Percentiles rank a stretch among this genome's conserved stretches.
These are phyloP conservation scores for Pseudopyrenochaeta lycopersici DNA, from an alignment of 2,329 filamentous ascomycete species.

Conservation along the genomic window DNA sequence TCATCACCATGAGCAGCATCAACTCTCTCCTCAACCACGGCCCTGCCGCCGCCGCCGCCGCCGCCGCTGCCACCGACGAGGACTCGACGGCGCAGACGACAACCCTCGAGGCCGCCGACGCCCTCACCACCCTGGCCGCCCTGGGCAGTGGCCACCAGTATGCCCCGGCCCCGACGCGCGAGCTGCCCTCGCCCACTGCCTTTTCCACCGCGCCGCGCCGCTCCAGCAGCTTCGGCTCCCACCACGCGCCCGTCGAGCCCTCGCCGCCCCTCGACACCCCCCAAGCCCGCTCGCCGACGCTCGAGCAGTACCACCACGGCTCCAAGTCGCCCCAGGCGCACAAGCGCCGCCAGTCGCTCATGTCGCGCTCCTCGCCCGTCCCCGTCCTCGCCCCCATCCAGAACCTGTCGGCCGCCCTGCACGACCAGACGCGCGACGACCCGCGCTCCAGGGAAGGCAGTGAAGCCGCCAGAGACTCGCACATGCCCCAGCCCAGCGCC, in stretches of 20 bases:
- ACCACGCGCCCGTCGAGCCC: constrained; percentile 51
- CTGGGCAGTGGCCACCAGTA: constrained; percentile 44
- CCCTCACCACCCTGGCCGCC: constrained; percentile 48
- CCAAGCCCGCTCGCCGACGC: constrained; percentile 53
- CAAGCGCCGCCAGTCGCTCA: constrained; percentile 47
- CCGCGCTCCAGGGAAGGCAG: constrained; percentile 13
- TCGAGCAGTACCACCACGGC: constrained; percentile 58
- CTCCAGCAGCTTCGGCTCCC: constrained; percentile 44
- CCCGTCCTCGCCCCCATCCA: constrained; percentile 54
- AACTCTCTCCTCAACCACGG: constrained; percentile 48
- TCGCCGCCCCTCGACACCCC: constrained; percentile 46
- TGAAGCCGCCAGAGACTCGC: constrained; percentile 18
- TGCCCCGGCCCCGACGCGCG: constrained; percentile 30
- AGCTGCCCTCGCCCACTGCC: constrained; percentile 43
- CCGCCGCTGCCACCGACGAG: constrained; percentile 19
- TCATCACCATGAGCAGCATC: constrained; percentile 45
- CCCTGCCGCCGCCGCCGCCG: constrained; percentile 22
- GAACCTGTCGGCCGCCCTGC: constrained; percentile 33
- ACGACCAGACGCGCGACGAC: constrained; percentile 27
- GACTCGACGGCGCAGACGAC: constrained; percentile 24
- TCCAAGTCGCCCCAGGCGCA: constrained; percentile 56
- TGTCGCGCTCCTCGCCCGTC: constrained; percentile 41
- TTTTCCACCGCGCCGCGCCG: constrained; percentile 39
- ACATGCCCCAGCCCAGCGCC: constrained; percentile 44
- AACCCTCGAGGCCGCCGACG: constrained; percentile 52